Evolutionary conservation across 148 eudicot genomes (phyloP), one percentile per base, ranked within the genome.

Genomic region (Vaccinium darrowii): DNA sequence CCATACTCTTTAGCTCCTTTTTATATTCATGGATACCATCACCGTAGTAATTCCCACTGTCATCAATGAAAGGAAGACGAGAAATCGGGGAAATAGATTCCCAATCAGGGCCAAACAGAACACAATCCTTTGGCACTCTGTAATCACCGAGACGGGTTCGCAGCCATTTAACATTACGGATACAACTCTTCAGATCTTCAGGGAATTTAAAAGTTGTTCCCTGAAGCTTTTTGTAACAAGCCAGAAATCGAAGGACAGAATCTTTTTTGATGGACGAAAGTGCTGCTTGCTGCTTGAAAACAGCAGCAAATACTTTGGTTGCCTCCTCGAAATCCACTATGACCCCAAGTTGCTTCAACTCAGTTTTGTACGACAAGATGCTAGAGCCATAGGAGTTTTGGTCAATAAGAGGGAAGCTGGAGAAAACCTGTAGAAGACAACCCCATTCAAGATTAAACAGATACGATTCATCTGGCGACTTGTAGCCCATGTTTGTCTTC

Each of bases 51-150:
- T 19, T 83, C 58, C 88, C 90, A 21, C 88, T 84, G 81, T 92
- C 95, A 84, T 92, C 92, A 82, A 94, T 82, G 86, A 94, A 92
- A 21, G 95, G 95, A 81, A 94, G 92, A 56, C 67, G 54, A 15
- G 95, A 85, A 19, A 94, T 89, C 69, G 74, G 71, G 72, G 90
- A 86, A 60, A 94, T 84, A 51, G 89, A 51, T 49, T 86, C 67
- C 97, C 97, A 94, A 39, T 82, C 90, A 67, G 83, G 43, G 33
- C 89, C 74, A 84, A 84, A 92, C 63, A 92, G 72, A 72, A 94
- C 89, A 90, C 94, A 92, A 4, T 89, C 90, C 47, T 76, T 83
- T 3, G 97, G 97, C 36, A 85, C 74, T 81, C 90, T 91, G 76
- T 50, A 89, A 84, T 87, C 95, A 25, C 88, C 91, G 16, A 89